Base-by-base conservation (phyloP, 805 yeast species). In the Cyberlindnera americana region DNA sequence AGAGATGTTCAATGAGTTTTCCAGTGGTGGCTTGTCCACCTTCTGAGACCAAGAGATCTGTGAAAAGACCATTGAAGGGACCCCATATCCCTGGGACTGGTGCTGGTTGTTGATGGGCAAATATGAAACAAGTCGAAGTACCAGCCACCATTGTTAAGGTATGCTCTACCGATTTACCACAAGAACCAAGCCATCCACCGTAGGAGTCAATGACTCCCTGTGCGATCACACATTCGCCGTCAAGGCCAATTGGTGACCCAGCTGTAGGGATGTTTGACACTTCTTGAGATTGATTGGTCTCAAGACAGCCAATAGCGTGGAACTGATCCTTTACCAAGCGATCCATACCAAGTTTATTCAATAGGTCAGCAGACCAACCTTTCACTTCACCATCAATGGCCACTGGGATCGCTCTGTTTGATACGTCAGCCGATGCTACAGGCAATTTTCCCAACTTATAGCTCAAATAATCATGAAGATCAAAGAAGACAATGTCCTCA, bases 11-110 rank as follows among this genome's bases (percentile, higher is more conserved):
- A 19, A 73, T 61, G 6, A 78, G 57, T 37, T 69, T 64, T 4
- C 85, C 85, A 0, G 83, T 70, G 12, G 80, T 75, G 4, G 82
- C 73, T 41, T 72, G 74, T 0, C 85, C 85, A 35, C 73, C 76
- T 45, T 77, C 76, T 35, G 69, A 77, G 2, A 76, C 62, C 17
- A 50, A 46, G 16, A 51, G 41, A 5, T 44, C 59, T 1, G 54
- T 50, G 2, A 67, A 39, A 5, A 73, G 54, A 27, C 66, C 61
- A 2, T 60, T 48, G 49, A 72, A 78, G 0, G 83, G 84, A 0
- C 85, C 83, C 85, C 85, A 78, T 4, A 77, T 58, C 0, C 83
- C 83, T 0, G 66, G 61, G 2, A 65, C 48, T 1, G 52, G 38
- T 3, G 51, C 43, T 2, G 28, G 33, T 3, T 21, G 37, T 0